These are phyloP conservation scores for Colletotrichum liaoningense DNA, from an alignment of 2,329 filamentous ascomycete genomes.

Conservation along the genomic window DNA sequence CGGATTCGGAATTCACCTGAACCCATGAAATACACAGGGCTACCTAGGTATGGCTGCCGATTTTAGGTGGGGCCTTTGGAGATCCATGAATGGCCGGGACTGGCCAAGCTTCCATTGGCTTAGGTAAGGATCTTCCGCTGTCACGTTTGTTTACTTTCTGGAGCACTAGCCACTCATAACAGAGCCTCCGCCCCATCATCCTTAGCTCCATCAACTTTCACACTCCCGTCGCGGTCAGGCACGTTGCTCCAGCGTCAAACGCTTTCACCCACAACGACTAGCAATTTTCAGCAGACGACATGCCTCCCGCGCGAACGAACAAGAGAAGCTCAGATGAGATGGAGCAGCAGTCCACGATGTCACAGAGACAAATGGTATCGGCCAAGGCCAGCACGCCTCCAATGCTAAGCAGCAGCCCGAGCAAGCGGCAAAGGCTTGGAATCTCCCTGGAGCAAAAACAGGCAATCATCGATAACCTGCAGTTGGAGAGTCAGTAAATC, in stretches of 20 bases:
- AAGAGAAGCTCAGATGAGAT: conserved; percentile 43
- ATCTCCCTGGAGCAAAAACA: conserved; percentile 83
- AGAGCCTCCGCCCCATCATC: conserved; percentile 4
- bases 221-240: conserved; percentile 18
- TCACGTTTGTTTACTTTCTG: conserved; percentile 41
- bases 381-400: conserved; percentile 49
- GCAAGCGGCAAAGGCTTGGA: conserved; percentile 69
- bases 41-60: neutral
- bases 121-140: conserved; percentile 30
- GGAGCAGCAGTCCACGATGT: conserved; percentile 38
- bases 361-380: conserved; percentile 40
- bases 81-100: neutral
- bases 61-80: neutral
- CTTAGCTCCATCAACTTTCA: conserved; percentile 13
- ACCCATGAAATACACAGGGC: neutral
- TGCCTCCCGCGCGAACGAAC: conserved; percentile 59
- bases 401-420: conserved; percentile 66
- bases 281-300: conserved; percentile 53
- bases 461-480: conserved; percentile 87
- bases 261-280: neutral
- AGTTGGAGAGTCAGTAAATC: conserved; percentile 79
- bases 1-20: no score
- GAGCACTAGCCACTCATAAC: conserved; percentile 38
- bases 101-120: neutral
- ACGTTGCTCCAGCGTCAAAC: conserved; percentile 4